These are phyloP conservation scores for Cylindrodendrum hubeiense DNA, from an alignment of 2,329 filamentous ascomycete species.

Conservation along the genomic window DNA sequence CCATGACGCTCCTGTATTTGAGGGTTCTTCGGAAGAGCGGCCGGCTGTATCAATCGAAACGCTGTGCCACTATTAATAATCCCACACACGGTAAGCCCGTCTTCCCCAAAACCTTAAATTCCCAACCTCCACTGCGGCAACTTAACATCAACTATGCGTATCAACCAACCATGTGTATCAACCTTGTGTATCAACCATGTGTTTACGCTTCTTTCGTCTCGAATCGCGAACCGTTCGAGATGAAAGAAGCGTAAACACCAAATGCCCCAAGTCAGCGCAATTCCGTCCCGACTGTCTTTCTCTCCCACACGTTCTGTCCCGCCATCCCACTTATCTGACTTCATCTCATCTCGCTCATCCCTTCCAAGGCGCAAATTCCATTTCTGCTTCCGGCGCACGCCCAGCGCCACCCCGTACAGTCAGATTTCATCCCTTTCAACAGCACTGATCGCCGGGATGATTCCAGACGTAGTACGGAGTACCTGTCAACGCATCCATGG, in stretches of 20 bases:
- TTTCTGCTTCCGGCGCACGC: not conserved
- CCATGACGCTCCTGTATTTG: too few species aligned
- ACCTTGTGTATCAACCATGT: too few species aligned
- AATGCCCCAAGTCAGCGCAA: too few species aligned
- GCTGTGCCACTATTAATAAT: not conserved
- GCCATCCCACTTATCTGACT: not conserved
- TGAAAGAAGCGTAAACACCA: too few species aligned
- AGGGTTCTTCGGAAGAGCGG: not conserved
- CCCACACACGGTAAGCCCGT: not conserved
- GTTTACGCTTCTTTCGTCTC: not conserved
- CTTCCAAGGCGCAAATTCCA: not conserved
- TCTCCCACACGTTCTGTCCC: too few species aligned
- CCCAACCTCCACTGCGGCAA: not conserved
- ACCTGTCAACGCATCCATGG: not conserved
- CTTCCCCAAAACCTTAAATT: slow-evolving; percentile 16
- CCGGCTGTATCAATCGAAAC: not conserved
- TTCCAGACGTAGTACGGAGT: not conserved
- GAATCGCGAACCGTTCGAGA: too few species aligned
- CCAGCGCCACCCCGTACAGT: not conserved
- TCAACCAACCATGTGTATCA: slow-evolving; percentile 7
- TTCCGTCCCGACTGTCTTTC: too few species aligned
- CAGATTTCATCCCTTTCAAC: not conserved
- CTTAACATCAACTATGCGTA: too few species aligned
- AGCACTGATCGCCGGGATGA: not conserved
- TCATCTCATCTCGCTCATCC: not conserved